A percentile compares a stretch with the other conserved stretches of the same genome.
Conservation (phyloP, 768 basidiomycete species). For the Pleurotus sapidus region DNA sequence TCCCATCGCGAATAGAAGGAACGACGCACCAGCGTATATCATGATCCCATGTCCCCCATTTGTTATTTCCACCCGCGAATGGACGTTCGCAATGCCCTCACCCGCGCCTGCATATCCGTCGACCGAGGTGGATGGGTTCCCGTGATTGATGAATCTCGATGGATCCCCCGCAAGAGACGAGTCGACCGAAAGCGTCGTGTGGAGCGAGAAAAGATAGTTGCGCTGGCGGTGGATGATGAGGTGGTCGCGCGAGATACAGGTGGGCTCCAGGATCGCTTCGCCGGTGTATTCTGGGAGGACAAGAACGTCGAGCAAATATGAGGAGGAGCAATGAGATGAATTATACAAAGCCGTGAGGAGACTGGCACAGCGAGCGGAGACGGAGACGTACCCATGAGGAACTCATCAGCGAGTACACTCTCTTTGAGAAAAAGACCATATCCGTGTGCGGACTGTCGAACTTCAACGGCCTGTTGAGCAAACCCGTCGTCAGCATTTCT, state of each 20-base stretch:
- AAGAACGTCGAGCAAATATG: neutral
- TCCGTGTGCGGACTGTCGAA: constrained; percentile 41
- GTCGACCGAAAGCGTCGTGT: constrained; percentile 48
- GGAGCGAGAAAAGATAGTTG: constrained; percentile 62
- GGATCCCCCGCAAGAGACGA: constrained; percentile 54
- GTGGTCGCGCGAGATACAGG: constrained; percentile 47
- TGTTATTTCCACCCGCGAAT: constrained; percentile 32
- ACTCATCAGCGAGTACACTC: constrained; percentile 36
- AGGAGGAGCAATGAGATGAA: no score
- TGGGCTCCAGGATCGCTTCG: constrained; percentile 52
- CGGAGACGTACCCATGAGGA: constrained; percentile 41
- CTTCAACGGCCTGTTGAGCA: constrained; percentile 34
- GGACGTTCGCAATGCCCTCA: neutral
- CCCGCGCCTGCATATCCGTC: constrained; percentile 41
- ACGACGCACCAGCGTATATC: constrained; percentile 46
- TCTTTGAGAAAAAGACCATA: constrained; percentile 54
- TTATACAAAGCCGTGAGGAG: no score
- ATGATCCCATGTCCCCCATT: constrained; percentile 70
- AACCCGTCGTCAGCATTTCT: neutral
- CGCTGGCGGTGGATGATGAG: constrained; percentile 38
- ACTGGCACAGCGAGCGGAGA: neutral
- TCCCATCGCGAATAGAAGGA: neutral
- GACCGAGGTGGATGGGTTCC: constrained; percentile 10
- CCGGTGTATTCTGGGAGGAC: constrained; percentile 58
- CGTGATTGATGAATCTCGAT: constrained; percentile 71